Base-by-base conservation (phyloP, 805 yeast species). In the Dipodascopsis uninucleata region DNA sequence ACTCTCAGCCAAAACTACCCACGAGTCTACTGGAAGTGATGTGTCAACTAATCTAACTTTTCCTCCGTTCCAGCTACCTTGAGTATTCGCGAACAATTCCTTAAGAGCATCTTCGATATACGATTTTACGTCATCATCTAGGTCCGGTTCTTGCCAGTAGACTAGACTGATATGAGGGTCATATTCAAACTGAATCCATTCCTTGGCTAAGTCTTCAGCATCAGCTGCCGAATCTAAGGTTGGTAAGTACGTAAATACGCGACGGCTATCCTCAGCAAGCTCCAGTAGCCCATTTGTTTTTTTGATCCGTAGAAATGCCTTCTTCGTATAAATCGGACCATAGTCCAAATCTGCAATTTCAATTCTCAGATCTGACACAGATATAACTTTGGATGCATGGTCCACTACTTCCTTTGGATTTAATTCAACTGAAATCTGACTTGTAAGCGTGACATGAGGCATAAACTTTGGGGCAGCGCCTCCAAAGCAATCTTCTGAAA, bases 381-480 rank as follows among this genome's bases (percentile, higher is more conserved):
- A 62, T 0, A 90, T 88, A 3, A 79, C 81, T 9, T 72, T 62
- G 44, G 84, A 69, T 41, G 80, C 71, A 23, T 74, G 6, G 82
- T 75, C 25, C 71, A 69, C 46, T 49, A 76, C 76, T 1, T 79
- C 82, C 46, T 81, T 85, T 10, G 75, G 76, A 32, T 72, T 71
- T 9, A 72, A 67, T 21, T 69, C 62, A 22, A 81, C 66, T 1
- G 63, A 67, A 25, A 85, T 67, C 45, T 77, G 74, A n/a, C 86
- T 72, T 2, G 87, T 78, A 22, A 85, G 71, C 1, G 95, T 85
- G 28, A 85, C 71, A 60, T 85, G 95, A 2, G 95, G 95, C 50
- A 77, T 83, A 56, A 84, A 79, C 24, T 58, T 61, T 1, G 83
- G 82, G 1, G 87, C 79, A 17, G 18, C 10, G 17, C 21, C 38